Evolutionary conservation across 2,329 filamentous ascomycete species (phyloP), one percentile per base, ranked within the genome.

Genomic region (Fusarium pseudonygamai): DNA sequence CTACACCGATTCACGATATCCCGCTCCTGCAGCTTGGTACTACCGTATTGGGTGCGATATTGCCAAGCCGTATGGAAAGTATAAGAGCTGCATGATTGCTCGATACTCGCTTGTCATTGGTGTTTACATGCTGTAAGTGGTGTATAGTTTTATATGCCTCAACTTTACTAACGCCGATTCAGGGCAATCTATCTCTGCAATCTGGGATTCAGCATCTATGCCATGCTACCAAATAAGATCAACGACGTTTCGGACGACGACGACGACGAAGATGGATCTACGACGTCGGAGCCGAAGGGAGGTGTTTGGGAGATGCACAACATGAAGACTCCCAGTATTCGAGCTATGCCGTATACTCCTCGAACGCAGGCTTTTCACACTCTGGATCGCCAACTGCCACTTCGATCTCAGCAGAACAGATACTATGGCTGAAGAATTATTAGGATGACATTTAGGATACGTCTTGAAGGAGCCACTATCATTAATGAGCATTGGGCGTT

Each of bases 21-120:
- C 87, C 10, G 90, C 91, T 76, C 85, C 86, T 32, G 86, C 89
- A 32, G 88, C 92, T 12, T 96, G 93, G 93, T 95, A 95, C 80
- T 89, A 95, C 75, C 87, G 88, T 60, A 90, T 92, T 80, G 89
- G 88, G 69, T 96, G 93, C 83, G 84, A 82, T 60, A 85, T 92
- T 42, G 90, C 91, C 5, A 84, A 84, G 60, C 84, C 86, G 10
- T 86, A 86, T 68, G 82, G 82, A 56, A 87, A 88, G 34, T 84
- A 88, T 53, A 82, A 86, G 61, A 90, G 89, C 76, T 96, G 93
- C 80, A 82, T 86, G 77, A 87, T 93, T 79, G 92, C 93, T 12
- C 92, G 94, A 80, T 88, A 86, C 59, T 85, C 87, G 20, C 92
- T 94, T 75, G 92, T 88, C 20, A 85, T 89, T 26, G 90, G 90